Evolutionary conservation across 208 protist genomes (phyloP).

Genomic region (Trypanosoma cruzi): DNA sequence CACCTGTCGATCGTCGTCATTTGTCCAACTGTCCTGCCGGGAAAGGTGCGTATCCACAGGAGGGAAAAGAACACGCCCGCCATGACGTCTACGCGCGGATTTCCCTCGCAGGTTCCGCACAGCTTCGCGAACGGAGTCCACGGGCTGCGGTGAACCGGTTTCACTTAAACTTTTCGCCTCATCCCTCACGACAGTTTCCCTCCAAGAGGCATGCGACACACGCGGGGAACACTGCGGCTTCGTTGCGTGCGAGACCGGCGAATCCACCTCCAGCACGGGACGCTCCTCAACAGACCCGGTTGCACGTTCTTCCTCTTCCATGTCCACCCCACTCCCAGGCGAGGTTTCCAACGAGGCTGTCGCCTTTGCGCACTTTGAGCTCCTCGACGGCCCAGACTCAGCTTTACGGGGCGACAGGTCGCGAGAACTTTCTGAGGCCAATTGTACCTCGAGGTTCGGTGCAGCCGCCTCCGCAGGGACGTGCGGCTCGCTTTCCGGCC

Average conservation of each 20-base stretch:
- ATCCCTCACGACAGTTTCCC: conserved; percentile 7
- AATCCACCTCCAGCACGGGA: background rate
- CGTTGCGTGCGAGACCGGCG: background rate
- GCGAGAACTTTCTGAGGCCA: too few species aligned
- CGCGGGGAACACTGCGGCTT: background rate
- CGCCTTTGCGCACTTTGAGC: background rate
- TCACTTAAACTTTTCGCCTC: background rate
- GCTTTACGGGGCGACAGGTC: too few species aligned
- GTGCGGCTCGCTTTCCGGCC: background rate
- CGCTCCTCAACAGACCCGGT: background rate
- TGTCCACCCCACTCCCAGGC: background rate
- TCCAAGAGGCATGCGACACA: conserved; percentile 1
- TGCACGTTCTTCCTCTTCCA: background rate
- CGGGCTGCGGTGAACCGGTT: background rate
- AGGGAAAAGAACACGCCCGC: background rate
- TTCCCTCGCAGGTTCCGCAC: background rate
- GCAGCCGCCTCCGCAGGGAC: too few species aligned
- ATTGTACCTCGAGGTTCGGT: too few species aligned
- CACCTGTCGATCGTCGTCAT: background rate
- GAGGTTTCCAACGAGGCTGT: background rate
- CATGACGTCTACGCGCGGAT: background rate
- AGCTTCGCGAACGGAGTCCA: background rate
- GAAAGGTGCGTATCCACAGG: background rate
- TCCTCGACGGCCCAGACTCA: background rate
- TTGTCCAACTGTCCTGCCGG: background rate